phyloP scores from a whole-genome alignment of 108 stramenopile species.

The Cyclotella choctawhatcheeana region DNA sequence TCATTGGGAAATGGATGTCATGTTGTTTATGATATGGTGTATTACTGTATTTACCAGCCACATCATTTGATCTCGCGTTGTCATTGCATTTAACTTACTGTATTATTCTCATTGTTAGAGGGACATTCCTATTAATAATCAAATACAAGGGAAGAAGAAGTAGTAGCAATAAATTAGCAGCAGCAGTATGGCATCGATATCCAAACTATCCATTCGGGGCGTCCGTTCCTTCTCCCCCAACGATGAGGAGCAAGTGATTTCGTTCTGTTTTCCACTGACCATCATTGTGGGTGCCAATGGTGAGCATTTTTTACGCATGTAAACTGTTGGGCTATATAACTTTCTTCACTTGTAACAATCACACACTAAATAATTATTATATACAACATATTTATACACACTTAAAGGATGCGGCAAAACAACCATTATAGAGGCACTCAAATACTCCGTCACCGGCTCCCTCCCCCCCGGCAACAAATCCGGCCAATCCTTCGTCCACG shows the following conservation, averaged over 20 bases:
- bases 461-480: slow-evolving; percentile 92
- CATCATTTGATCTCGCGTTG: too few relatives aligned
- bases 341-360: background rate
- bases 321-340: background rate
- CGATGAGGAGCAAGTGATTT: slow-evolving; percentile 94
- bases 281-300: slow-evolving; percentile 96
- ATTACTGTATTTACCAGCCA: too few relatives aligned
- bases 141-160: too few relatives aligned
- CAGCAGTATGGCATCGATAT: slow-evolving; percentile 88
- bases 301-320: too few relatives aligned
- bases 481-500: slow-evolving; percentile 94
- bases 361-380: background rate
- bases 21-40: too few relatives aligned
- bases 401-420: slow-evolving; percentile 86
- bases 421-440: slow-evolving; percentile 98
- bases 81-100: too few relatives aligned
- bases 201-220: slow-evolving; percentile 96
- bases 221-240: slow-evolving; percentile 96
- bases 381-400: background rate
- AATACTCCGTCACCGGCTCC: slow-evolving; percentile 94
- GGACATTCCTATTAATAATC: too few relatives aligned
- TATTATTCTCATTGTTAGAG: too few relatives aligned
- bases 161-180: too few relatives aligned
- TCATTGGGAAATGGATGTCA: too few relatives aligned
- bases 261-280: slow-evolving; percentile 97